phyloP scores from a whole-genome alignment of 1,284 basidiomycete species.

The Trametes sp. region DNA sequence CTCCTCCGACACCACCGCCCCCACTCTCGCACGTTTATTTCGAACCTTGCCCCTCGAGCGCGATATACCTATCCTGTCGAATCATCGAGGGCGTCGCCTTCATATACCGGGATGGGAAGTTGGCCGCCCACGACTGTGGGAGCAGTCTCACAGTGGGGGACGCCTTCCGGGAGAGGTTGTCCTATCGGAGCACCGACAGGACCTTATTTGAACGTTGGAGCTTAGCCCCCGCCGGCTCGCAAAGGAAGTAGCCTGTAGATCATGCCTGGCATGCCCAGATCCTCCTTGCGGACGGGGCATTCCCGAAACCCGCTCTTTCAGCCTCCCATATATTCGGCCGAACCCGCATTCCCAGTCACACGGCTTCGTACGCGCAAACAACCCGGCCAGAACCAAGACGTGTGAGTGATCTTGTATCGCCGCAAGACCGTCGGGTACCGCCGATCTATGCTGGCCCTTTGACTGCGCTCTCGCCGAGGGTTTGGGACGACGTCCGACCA shows the following conservation, averaged over 20 bases:
- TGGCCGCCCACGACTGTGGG: slow-evolving; percentile 30
- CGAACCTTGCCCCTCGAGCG: neutral
- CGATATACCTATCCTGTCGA: slow-evolving; percentile 14
- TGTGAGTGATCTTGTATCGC: neutral
- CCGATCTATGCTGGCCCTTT: neutral
- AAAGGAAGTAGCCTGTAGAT: slow-evolving; percentile 8
- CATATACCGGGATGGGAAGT: neutral
- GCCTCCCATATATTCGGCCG: neutral
- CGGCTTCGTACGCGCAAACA: neutral
- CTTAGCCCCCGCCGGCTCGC: slow-evolving; percentile 13
- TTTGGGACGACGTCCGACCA: neutral
- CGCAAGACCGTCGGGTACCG: neutral
- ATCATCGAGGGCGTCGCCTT: slow-evolving; percentile 16
- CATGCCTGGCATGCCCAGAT: neutral
- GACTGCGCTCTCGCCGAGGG: neutral
- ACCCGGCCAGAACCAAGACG: slow-evolving; percentile 2
- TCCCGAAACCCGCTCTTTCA: neutral
- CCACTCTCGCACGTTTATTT: neutral
- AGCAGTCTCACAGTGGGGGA: slow-evolving; percentile 23
- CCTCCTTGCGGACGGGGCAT: neutral
- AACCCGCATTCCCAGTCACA: neutral
- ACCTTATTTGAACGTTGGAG: slow-evolving; percentile 13
- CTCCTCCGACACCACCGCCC: neutral
- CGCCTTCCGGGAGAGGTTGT: neutral
- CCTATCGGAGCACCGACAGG: slow-evolving; percentile 15